Conservation (phyloP, 768 basidiomycete genomes). For the Lactarius tabidus region DNA sequence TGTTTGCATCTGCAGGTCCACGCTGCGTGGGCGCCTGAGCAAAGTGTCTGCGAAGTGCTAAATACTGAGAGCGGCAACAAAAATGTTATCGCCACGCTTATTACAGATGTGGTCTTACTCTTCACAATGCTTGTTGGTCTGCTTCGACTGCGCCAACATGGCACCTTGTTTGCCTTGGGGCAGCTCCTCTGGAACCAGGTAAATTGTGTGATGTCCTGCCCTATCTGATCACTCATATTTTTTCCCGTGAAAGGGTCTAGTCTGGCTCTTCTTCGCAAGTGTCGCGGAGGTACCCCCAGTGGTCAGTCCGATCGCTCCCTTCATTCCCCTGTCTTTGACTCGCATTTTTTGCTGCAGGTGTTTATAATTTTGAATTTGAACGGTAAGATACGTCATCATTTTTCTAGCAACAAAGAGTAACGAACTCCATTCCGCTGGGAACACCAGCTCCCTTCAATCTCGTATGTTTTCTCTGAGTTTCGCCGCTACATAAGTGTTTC, state of each 20-base stretch:
- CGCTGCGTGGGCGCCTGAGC: not conserved
- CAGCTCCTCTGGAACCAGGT: slow-evolving; percentile 15
- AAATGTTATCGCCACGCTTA: not conserved
- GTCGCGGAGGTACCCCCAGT: not conserved
- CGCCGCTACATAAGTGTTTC: too few species aligned
- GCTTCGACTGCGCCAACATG: not conserved
- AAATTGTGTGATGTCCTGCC: not conserved
- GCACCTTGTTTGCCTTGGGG: not conserved
- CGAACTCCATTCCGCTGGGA: too few species aligned
- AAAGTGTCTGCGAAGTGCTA: not conserved
- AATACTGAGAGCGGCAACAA: not conserved
- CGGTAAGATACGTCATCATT: too few species aligned
- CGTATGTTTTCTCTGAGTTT: too few species aligned
- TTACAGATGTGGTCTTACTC: slow-evolving; percentile 7
- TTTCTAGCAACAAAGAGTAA: too few species aligned
- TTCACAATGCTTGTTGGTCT: slow-evolving; percentile 10
- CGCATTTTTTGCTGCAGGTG: not conserved
- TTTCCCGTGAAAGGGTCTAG: not conserved
- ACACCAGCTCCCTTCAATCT: too few species aligned
- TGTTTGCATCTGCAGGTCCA: not conserved
- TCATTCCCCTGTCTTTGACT: not conserved
- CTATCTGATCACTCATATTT: not conserved
- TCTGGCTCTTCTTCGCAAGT: slow-evolving; percentile 1
- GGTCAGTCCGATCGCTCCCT: not conserved
- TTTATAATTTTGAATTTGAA: too few species aligned